phyloP scores from a whole-genome alignment of 2,329 filamentous ascomycete species.

The Ophiostoma angusticollis region DNA sequence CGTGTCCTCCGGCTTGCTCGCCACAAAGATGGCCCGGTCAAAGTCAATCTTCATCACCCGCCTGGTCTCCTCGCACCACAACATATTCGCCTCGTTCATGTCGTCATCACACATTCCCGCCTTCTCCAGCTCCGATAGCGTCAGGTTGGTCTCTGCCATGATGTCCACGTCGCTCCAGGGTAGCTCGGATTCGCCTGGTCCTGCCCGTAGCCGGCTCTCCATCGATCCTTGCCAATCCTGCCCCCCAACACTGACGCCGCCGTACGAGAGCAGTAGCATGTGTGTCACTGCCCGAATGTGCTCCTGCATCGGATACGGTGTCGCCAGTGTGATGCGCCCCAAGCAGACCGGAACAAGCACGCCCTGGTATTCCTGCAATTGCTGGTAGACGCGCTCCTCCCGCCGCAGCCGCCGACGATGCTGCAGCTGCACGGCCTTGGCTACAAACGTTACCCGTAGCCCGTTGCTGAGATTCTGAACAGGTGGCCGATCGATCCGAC shows the following conservation, averaged over 20 bases:
- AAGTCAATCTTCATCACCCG: no score
- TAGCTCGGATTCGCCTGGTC: no score
- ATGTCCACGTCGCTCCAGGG: neutral
- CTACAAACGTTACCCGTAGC: neutral
- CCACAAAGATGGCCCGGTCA: no score
- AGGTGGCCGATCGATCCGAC: neutral
- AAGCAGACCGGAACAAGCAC: neutral
- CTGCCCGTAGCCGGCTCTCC: no score
- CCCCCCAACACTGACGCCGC: neutral
- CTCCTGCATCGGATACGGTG: neutral
- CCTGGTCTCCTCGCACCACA: constrained; percentile 6
- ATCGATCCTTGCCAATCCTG: neutral
- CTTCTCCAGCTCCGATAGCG: neutral
- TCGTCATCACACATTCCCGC: neutral
- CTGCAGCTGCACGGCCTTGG: constrained; percentile 2
- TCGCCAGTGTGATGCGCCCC: neutral
- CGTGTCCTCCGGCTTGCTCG: no score
- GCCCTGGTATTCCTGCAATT: neutral
- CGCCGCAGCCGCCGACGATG: neutral
- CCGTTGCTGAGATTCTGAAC: neutral
- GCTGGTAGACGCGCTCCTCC: neutral
- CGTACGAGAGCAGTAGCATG: constrained; percentile 4
- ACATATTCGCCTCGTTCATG: neutral
- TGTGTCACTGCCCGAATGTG: neutral
- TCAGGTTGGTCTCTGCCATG: neutral